A percentile compares a stretch with the other conserved stretches of the same genome.
Evolutionary conservation across 73 alveolate genomes (phyloP).

Genomic region (Paraurostyla sp.): DNA sequence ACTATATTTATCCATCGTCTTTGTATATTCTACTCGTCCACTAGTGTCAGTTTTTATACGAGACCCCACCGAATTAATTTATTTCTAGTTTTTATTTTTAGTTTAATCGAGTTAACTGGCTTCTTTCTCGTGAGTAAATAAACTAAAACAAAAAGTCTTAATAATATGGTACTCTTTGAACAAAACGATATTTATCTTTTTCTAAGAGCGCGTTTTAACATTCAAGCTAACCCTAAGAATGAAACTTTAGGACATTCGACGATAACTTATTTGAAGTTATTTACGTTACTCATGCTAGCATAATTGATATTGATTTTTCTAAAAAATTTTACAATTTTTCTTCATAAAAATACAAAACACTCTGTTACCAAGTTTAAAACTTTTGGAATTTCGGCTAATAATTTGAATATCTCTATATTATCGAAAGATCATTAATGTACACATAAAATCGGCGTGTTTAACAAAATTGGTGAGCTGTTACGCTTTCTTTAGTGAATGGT

Average conservation of each 20-base stretch:
- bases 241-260: slow-evolving; percentile 57
- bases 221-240: background rate
- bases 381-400: slow-evolving; percentile 35
- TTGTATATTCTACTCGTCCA: slow-evolving; percentile 68
- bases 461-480: slow-evolving; percentile 54
- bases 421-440: background rate
- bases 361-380: slow-evolving; percentile 57
- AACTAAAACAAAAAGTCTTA: background rate
- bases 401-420: background rate
- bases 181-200: background rate
- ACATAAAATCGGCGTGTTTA: background rate
- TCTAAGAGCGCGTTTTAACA: slow-evolving; percentile 48
- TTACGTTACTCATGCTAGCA: slow-evolving; percentile 67
- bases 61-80: background rate
- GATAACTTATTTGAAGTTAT: slow-evolving; percentile 2
- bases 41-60: slow-evolving; percentile 71
- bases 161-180: background rate
- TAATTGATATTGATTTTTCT: slow-evolving; percentile 15
- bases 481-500: slow-evolving; percentile 73
- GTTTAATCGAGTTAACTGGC: background rate
- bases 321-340: background rate
- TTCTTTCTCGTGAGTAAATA: background rate
- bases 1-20: slow-evolving; percentile 19
- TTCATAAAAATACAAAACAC: slow-evolving; percentile 18
- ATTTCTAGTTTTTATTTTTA: slow-evolving; percentile 33